Base-by-base conservation (phyloP, 305 asterid species). In the Striga hermonthica region DNA sequence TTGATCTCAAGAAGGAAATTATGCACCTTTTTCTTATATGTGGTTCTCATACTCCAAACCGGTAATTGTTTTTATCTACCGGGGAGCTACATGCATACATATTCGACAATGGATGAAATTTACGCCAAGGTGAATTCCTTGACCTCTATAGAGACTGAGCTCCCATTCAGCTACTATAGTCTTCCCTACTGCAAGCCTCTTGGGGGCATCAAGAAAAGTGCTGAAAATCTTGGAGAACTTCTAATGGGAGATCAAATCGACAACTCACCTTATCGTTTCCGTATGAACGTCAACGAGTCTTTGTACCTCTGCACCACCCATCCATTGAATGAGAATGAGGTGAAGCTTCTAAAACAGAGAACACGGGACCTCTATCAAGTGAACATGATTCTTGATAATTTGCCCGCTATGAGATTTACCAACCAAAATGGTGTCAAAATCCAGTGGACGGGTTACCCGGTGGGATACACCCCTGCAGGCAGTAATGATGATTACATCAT, bases 171-270 rank as follows among this genome's bases (percentile, higher is more conserved):
- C 79, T 90, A 90, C 67, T 90, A 90, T 66, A 85, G 91, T 74
- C 87, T 90, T 47, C 95, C 95, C 15, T 90, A 83, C 64, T 90
- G 97, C 80, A n/a, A n/a, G 60, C 95, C 97, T 55, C 71, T 2
- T 13, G 86, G 76, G 47, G 95, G 86, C 71, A 48, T 90, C 4
- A 90, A 85, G 80, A 84, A 90, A 71, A 90, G 95, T 76, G 95
- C 94, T 14, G 97, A 90, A 81, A 90, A 87, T 78, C 90, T 90
- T 8, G 97, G 97, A 55, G 95, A 90, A 76, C 76, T 90, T 67
- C 82, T 90, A 9, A 85, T 90, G 95, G 97, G 97, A 57, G 97
- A 90, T 78, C 94, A 84, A 67, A 90, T 90, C 48, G 94, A 87
- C 70, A 90, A 82, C 67, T 87, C 97, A 40, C 94, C 95, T 3